These are phyloP conservation scores for Terana coerulea DNA, from an alignment of 768 basidiomycete genomes.

Conservation along the genomic window DNA sequence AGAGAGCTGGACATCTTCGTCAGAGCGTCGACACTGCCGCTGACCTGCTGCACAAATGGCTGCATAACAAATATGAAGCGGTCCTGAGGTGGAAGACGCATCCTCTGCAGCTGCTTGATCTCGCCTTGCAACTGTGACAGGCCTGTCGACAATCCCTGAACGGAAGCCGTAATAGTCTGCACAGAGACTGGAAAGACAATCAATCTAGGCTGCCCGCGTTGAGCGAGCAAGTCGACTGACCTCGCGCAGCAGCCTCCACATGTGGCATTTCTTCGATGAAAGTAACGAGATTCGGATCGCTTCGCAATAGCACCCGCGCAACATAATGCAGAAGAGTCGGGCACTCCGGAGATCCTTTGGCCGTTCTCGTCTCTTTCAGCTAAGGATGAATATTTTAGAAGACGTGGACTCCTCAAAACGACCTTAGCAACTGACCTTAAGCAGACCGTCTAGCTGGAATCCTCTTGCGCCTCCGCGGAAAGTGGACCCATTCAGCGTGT, in stretches of 20 bases:
- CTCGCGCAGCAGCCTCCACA: slow-evolving; percentile 77
- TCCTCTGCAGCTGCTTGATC: slow-evolving; percentile 39
- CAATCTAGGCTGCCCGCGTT: neutral
- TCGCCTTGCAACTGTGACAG: slow-evolving; percentile 55
- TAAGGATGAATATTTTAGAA: slow-evolving; percentile 25
- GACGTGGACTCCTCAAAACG: neutral
- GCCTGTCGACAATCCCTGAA: slow-evolving; percentile 54
- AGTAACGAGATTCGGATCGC: slow-evolving; percentile 57
- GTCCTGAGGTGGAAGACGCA: slow-evolving; percentile 41
- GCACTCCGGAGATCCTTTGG: slow-evolving; percentile 60
- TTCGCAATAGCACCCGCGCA: slow-evolving; percentile 67
- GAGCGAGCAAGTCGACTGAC: slow-evolving; percentile 42
- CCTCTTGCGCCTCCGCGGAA: slow-evolving; percentile 84
- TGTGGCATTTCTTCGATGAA: slow-evolving; percentile 82
- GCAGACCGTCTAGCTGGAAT: slow-evolving; percentile 77
- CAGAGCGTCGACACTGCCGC: slow-evolving; percentile 58
- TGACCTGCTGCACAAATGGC: slow-evolving; percentile 40
- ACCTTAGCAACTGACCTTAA: slow-evolving; percentile 53
- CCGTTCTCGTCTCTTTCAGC: slow-evolving; percentile 83
- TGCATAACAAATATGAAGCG: slow-evolving; percentile 65
- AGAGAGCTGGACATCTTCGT: slow-evolving; percentile 55
- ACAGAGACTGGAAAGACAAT: slow-evolving; percentile 57
- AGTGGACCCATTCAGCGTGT: slow-evolving; percentile 74
- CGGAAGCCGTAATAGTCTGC: slow-evolving; percentile 55
- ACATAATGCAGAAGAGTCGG: slow-evolving; percentile 91